Conservation (phyloP, 1,139 yeast species). For the Suzukiozyma palmioleophila region DNA sequence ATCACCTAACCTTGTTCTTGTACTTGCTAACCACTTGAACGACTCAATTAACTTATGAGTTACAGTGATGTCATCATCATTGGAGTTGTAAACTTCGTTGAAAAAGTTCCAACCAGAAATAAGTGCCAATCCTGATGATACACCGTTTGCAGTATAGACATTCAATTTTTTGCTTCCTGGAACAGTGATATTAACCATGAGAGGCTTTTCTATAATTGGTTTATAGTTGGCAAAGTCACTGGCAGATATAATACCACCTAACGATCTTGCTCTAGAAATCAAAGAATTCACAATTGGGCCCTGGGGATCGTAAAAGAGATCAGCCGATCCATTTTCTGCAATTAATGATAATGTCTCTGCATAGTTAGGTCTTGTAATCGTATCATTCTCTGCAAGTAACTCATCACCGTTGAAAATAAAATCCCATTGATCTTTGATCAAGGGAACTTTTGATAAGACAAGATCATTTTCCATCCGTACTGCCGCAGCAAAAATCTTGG, state of each 20-base stretch:
- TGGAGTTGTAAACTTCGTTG: slow-evolving; percentile 22
- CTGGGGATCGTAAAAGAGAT: slow-evolving; percentile 75
- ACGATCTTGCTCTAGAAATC: slow-evolving; percentile 36
- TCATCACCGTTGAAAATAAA: slow-evolving; percentile 40
- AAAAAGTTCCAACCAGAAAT: slow-evolving; percentile 69
- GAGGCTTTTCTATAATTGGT: slow-evolving; percentile 53
- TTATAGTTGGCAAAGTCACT: slow-evolving; percentile 64
- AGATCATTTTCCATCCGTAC: slow-evolving; percentile 19
- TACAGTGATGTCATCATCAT: slow-evolving; percentile 29
- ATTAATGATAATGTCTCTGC: slow-evolving; percentile 66
- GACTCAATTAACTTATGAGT: slow-evolving; percentile 73
- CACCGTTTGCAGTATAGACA: slow-evolving; percentile 68
- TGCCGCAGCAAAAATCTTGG: slow-evolving; percentile 40
- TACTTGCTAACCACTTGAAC: slow-evolving; percentile 92
- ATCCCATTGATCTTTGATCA: slow-evolving; percentile 45
- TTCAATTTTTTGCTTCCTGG: slow-evolving; percentile 28
- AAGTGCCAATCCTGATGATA: slow-evolving; percentile 81
- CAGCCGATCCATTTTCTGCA: slow-evolving; percentile 72
- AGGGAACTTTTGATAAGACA: slow-evolving; percentile 26
- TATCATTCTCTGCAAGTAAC: slow-evolving; percentile 51
- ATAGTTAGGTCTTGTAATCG: slow-evolving; percentile 50
- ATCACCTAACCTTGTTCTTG: slow-evolving; percentile 81
- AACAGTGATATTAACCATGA: slow-evolving; percentile 29
- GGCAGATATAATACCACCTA: slow-evolving; percentile 59
- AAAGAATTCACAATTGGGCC: slow-evolving; percentile 66